Percentiles rank a stretch among this genome's conserved stretches.
Conservation (phyloP, 495 filamentous ascomycete genomes). For the Penicillium bovifimosum region DNA sequence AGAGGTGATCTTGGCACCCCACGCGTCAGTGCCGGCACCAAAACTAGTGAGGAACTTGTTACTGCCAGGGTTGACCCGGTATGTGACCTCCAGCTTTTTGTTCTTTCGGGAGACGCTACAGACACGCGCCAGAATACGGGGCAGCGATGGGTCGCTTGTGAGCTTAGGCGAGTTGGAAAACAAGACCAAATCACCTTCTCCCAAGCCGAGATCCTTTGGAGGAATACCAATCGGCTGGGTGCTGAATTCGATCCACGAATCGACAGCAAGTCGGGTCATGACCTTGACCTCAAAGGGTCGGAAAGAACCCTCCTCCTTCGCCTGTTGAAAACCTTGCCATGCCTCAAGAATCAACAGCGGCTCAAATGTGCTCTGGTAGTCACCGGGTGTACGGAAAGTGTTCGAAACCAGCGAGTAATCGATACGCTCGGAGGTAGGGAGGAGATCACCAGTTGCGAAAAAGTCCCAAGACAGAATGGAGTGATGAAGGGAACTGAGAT, state of each 20-base stretch:
- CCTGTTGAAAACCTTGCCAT: constrained; percentile 88
- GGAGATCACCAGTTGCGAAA: constrained; percentile 78
- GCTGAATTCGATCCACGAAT: constrained; percentile 87
- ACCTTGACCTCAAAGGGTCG: constrained; percentile 80
- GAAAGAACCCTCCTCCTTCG: constrained; percentile 76
- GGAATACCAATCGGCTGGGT: constrained; percentile 64
- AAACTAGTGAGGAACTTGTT: constrained; percentile 49
- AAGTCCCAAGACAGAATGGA: constrained; percentile 89
- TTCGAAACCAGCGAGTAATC: constrained; percentile 71
- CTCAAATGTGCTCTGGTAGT: constrained; percentile 86
- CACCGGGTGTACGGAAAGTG: constrained; percentile 63
- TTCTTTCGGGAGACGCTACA: constrained; percentile 74
- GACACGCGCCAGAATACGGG: constrained; percentile 83
- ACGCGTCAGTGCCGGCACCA: constrained; percentile 56
- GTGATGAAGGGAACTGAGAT: constrained; percentile 78
- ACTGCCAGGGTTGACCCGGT: constrained; percentile 60
- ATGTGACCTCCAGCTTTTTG: constrained; percentile 73
- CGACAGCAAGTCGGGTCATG: constrained; percentile 78
- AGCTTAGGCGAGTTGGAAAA: constrained; percentile 69
- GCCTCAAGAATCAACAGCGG: constrained; percentile 89
- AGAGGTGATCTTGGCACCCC: constrained; percentile 74
- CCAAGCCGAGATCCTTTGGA: constrained; percentile 63
- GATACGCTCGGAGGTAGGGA: constrained; percentile 61
- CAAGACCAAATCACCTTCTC: constrained; percentile 84
- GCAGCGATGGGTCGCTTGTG: constrained; percentile 51